These are phyloP conservation scores for Aureobasidium zeae DNA, from an alignment of 2,329 filamentous ascomycete genomes.

Conservation along the genomic window DNA sequence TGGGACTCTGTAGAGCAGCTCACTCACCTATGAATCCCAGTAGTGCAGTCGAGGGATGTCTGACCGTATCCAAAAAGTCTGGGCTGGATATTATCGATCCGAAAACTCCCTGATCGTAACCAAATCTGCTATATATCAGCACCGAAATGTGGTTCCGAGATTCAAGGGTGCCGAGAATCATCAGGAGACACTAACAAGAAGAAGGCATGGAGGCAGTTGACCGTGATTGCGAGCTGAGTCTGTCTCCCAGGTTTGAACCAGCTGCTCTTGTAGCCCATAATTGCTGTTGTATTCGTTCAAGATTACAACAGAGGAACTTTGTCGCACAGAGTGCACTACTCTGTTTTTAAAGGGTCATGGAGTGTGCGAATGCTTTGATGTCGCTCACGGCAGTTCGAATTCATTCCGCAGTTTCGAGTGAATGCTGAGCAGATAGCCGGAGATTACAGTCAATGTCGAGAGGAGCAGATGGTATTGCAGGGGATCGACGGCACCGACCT, in stretches of 20 bases:
- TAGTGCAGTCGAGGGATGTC: conserved; percentile 24
- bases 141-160: not conserved
- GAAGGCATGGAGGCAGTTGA: conserved; percentile 12
- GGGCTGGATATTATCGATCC: conserved; percentile 26
- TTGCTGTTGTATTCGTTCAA: not conserved
- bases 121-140: not conserved
- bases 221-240: conserved; percentile 12
- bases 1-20: not conserved
- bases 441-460: too few species aligned
- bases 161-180: not conserved
- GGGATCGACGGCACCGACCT: too few species aligned
- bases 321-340: too few species aligned
- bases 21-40: conserved; percentile 26
- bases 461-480: too few species aligned
- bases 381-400: too few species aligned
- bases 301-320: too few species aligned
- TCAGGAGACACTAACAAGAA: conserved; percentile 1
- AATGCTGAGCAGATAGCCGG: too few species aligned
- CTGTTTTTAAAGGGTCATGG: too few species aligned
- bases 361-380: too few species aligned
- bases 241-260: conserved; percentile 15
- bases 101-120: conserved; percentile 31
- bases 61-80: conserved; percentile 25
- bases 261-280: conserved; percentile 1
- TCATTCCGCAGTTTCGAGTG: too few species aligned